Evolutionary conservation across 176 grass and related monocot species (phyloP).

Genomic region (Triticum aestivum): DNA sequence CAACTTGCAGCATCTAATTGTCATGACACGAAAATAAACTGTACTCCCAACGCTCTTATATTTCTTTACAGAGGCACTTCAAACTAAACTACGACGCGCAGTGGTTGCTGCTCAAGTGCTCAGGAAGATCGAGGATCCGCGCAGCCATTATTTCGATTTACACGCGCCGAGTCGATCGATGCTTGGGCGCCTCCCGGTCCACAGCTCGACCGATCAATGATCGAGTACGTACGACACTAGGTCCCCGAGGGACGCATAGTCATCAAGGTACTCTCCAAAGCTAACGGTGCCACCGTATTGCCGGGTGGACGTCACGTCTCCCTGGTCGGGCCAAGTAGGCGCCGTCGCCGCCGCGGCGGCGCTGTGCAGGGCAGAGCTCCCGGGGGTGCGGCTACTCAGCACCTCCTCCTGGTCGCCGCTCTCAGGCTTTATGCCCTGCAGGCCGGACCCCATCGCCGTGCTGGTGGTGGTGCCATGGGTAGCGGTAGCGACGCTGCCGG

Average conservation of each 20-base stretch:
- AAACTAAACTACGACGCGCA: too few species aligned
- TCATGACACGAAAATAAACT: too few species aligned
- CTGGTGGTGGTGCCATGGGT: background rate
- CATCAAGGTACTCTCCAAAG: background rate
- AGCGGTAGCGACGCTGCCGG: background rate
- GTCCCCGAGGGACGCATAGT: background rate
- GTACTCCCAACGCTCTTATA: too few species aligned
- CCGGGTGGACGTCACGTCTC: slow-evolving; percentile 57
- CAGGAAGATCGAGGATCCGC: background rate
- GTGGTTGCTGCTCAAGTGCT: background rate
- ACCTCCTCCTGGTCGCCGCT: slow-evolving; percentile 56
- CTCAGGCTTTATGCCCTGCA: slow-evolving; percentile 34
- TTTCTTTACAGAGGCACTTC: too few species aligned
- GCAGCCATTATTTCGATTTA: background rate
- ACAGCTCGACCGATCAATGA: background rate
- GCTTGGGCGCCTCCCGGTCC: background rate
- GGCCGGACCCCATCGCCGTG: background rate
- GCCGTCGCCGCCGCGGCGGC: background rate
- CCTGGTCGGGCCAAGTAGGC: slow-evolving; percentile 33
- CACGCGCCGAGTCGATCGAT: background rate
- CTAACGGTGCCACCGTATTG: background rate
- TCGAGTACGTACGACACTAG: background rate
- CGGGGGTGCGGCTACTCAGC: slow-evolving; percentile 59
- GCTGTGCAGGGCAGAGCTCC: slow-evolving; percentile 19
- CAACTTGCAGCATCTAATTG: too few species aligned